These are phyloP conservation scores for Colletotrichum limetticola DNA, from an alignment of 2,329 filamentous ascomycete species.

Conservation along the genomic window DNA sequence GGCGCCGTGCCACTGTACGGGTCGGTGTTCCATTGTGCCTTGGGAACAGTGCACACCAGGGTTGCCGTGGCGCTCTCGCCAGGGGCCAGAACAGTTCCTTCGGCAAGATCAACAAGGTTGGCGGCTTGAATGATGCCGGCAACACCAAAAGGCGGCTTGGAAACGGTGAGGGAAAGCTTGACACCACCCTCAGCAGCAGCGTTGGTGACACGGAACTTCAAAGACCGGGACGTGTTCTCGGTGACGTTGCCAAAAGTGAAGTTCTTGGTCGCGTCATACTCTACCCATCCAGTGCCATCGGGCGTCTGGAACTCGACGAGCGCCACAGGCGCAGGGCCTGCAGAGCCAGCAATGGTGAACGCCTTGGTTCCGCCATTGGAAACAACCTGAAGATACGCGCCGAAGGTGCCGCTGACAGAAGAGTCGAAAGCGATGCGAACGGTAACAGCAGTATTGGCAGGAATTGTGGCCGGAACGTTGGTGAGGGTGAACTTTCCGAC, in stretches of 20 bases:
- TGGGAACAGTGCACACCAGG: constrained; percentile 65
- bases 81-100: constrained; percentile 61
- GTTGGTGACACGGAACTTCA: constrained; percentile 66
- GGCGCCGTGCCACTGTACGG: constrained; percentile 57
- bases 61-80: constrained; percentile 62
- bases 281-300: constrained; percentile 62
- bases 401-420: constrained; percentile 56
- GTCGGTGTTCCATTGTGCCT: constrained; percentile 66
- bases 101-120: constrained; percentile 67
- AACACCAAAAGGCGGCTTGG: constrained; percentile 69
- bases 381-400: constrained; percentile 57
- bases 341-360: constrained; percentile 59
- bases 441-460: constrained; percentile 49
- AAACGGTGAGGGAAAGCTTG: constrained; percentile 65
- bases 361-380: constrained; percentile 61
- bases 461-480: constrained; percentile 57
- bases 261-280: constrained; percentile 52
- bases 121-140: constrained; percentile 62
- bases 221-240: constrained; percentile 57
- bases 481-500: constrained; percentile 61
- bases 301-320: constrained; percentile 65
- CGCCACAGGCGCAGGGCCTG: constrained; percentile 60
- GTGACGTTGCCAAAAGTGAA: constrained; percentile 68
- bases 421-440: constrained; percentile 61
- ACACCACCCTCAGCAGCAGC: constrained; percentile 56